Base-by-base conservation (phyloP, 2,329 filamentous ascomycete species). In the Trichoderma hamatum region DNA sequence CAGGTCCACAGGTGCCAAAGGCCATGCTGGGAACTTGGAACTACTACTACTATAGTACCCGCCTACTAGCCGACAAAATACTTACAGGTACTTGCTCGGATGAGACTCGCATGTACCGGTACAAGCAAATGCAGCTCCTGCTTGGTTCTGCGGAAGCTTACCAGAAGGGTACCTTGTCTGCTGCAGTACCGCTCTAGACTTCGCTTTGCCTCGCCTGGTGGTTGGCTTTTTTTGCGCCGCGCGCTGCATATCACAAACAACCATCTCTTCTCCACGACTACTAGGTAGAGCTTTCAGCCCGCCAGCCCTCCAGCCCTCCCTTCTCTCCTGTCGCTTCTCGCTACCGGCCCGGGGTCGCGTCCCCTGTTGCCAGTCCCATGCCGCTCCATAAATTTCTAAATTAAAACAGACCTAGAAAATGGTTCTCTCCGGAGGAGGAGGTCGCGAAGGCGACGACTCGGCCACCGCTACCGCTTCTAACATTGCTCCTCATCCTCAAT, bases 311-410 rank as follows among this genome's bases (percentile, higher is more conserved):
- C 32, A 49, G 28, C 61, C 46, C 52, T 52, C 61, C 67, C 67
- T 65, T 34, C 51, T 65, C 61, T 69, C 61, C 60, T 69, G 43
- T 63, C 61, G 54, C 70, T 73, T 73, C 68, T 74, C 70, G 71
- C 73, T 74, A 26, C 74, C 71, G 72, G 71, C 76, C 74, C 74
- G 60, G 76, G 76, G 76, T 77, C 74, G 73, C 72, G 66, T 75
- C 74, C 72, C 69, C 70, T 70, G 70, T 43, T 70, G 59, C 36
- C 49, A 24, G 68, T 68, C 65, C 54, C 74, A 77, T 77, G 73
- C 74, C 75, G 77, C 77, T 78, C 77, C 78, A 79, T 79, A 78
- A 79, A 77, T 77, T 74, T 77, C 75, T 73, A 76, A 77, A 77
- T 78, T 76, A 77, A 77, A 73, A 51, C 54, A 60, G 59, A 68